Evolutionary conservation across 345 rosid species (phyloP).

Genomic region (Murraya koenigii): DNA sequence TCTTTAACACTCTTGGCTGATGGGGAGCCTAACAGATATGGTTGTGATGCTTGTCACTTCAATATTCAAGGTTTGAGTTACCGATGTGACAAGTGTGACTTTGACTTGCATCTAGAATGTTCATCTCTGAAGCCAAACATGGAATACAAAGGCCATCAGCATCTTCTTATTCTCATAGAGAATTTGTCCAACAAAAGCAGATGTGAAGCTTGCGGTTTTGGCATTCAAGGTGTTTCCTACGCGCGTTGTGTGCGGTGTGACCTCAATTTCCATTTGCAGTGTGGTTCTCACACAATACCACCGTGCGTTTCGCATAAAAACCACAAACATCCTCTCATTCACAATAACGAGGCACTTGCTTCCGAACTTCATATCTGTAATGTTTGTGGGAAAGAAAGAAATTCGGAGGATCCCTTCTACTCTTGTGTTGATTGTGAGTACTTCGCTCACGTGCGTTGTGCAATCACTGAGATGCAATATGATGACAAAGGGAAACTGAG

Average conservation of each 20-base stretch:
- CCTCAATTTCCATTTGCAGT: neutral
- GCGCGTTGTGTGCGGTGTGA: neutral
- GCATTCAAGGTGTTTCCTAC: accelerated
- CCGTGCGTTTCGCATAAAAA: neutral
- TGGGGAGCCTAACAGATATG: too few species aligned
- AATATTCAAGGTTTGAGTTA: neutral
- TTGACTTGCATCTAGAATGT: neutral
- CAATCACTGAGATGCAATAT: neutral
- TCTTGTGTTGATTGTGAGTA: too few species aligned
- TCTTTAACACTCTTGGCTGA: neutral
- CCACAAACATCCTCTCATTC: neutral
- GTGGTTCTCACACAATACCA: neutral
- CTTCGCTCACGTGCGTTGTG: neutral
- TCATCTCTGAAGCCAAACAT: neutral
- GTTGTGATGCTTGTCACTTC: neutral
- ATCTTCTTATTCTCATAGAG: neutral
- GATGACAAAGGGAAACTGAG: neutral
- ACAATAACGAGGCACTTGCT: too few species aligned
- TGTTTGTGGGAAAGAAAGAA: neutral
- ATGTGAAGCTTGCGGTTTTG: neutral
- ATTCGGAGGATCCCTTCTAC: accelerated
- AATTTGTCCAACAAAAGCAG: accelerated
- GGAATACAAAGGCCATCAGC: neutral
- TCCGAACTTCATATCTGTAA: neutral
- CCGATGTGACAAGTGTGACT: neutral